Evolutionary conservation across 208 protist species (phyloP).

Genomic region (Giardia duodenalis): DNA sequence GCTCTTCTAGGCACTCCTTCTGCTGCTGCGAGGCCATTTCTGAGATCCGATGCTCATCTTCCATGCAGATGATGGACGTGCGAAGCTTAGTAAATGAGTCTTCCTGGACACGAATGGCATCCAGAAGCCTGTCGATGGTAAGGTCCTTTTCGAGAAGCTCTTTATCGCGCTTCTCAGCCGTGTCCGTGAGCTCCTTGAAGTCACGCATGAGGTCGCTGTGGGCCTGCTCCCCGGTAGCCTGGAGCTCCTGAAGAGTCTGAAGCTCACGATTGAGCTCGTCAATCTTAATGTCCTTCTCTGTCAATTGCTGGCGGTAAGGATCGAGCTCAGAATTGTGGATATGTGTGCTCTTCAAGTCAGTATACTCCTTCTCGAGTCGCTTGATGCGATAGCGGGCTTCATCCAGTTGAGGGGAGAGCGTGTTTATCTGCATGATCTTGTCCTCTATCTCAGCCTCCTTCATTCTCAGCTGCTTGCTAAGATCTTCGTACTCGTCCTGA

Average conservation of each 20-base stretch:
- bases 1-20: not conserved
- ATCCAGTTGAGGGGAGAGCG: not conserved
- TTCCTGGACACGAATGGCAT: not conserved
- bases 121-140: not conserved
- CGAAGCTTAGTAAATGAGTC: not conserved
- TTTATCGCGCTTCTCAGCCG: not conserved
- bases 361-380: not conserved
- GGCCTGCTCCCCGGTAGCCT: not conserved
- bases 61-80: not conserved
- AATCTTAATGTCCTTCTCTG: not conserved
- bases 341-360: not conserved
- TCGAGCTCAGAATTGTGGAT: too few species aligned
- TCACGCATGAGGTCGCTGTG: not conserved
- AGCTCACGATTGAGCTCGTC: not conserved
- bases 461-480: not conserved
- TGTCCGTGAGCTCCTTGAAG: not conserved
- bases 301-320: not conserved
- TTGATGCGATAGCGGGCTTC: not conserved
- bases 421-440: not conserved
- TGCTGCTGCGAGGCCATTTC: not conserved
- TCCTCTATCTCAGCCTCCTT: not conserved
- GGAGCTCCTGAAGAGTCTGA: not conserved
- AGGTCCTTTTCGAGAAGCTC: not conserved
- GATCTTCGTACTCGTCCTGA: not conserved
- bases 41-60: not conserved